A percentile compares a stretch with the other conserved stretches of the same genome.
These are phyloP conservation scores for Aspergillus sp. DNA, from an alignment of 2,329 filamentous ascomycete species.

Conservation along the genomic window DNA sequence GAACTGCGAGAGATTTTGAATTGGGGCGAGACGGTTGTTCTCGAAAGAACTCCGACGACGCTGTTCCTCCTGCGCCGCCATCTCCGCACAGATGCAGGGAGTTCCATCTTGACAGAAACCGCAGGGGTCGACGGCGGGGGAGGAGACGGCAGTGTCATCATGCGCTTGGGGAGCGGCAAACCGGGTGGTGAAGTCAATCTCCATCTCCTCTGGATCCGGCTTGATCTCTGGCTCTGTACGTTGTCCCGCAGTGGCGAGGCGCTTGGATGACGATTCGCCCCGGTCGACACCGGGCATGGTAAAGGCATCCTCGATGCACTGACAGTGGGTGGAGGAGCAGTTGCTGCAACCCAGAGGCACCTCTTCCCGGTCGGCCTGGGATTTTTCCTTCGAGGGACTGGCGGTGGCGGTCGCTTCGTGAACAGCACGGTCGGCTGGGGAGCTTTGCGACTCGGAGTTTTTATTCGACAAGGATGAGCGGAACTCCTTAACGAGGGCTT, in stretches of 20 bases:
- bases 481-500: slow-evolving; percentile 42
- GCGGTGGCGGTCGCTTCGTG: slow-evolving; percentile 1
- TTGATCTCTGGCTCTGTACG: slow-evolving; percentile 50
- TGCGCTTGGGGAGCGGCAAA: slow-evolving; percentile 50
- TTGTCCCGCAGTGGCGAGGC: slow-evolving; percentile 49
- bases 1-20: slow-evolving; percentile 47
- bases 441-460: slow-evolving; percentile 28
- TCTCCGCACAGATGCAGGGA: slow-evolving; percentile 77
- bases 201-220: slow-evolving; percentile 51
- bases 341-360: slow-evolving; percentile 61
- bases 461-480: slow-evolving; percentile 28
- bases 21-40: slow-evolving; percentile 42
- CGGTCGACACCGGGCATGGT: slow-evolving; percentile 43
- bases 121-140: slow-evolving; percentile 62
- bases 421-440: slow-evolving; percentile 2
- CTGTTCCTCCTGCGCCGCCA: slow-evolving; percentile 45
- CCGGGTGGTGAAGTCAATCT: slow-evolving; percentile 71
- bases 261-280: slow-evolving; percentile 32
- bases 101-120: slow-evolving; percentile 81
- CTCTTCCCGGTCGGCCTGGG: slow-evolving; percentile 24
- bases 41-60: slow-evolving; percentile 46
- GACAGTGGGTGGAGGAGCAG: slow-evolving; percentile 63
- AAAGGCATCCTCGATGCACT: slow-evolving; percentile 57
- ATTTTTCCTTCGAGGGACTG: slow-evolving; percentile 9
- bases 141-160: slow-evolving; percentile 28